phyloP scores from a whole-genome alignment of 2,329 filamentous ascomycete genomes.

The Botryotinia globosa region DNA sequence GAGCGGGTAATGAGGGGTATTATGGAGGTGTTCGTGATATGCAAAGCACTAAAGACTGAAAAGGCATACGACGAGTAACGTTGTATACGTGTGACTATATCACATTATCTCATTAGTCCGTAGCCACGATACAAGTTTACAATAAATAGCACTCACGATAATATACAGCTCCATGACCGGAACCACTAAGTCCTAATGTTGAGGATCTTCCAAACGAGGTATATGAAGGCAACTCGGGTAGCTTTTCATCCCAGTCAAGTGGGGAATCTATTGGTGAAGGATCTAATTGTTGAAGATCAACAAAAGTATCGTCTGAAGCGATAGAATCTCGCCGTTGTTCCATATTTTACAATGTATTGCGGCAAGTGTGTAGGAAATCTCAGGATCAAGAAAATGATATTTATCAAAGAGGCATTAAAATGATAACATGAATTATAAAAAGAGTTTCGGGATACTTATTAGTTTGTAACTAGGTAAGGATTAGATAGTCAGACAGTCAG shows the following conservation, averaged over 20 bases:
- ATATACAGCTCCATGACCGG: slow-evolving; percentile 66
- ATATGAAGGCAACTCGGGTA: slow-evolving; percentile 44
- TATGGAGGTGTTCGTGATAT: slow-evolving; percentile 77
- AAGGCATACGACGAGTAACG: slow-evolving; percentile 88
- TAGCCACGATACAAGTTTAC: not conserved
- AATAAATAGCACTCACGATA: slow-evolving; percentile 59
- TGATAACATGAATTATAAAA: not conserved
- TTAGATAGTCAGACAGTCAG: not conserved
- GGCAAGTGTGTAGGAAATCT: not conserved
- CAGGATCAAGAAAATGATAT: not conserved
- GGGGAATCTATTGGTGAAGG: slow-evolving; percentile 71
- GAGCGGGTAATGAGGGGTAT: slow-evolving; percentile 74
- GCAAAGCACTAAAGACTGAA: slow-evolving; percentile 70
- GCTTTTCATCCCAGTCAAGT: slow-evolving; percentile 45
- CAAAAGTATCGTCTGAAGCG: slow-evolving; percentile 53
- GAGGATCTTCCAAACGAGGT: slow-evolving; percentile 39
- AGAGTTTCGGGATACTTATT: not conserved
- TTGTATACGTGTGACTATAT: slow-evolving; percentile 70
- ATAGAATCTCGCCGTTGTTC: slow-evolving; percentile 38
- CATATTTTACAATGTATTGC: not conserved
- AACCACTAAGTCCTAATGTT: slow-evolving; percentile 57
- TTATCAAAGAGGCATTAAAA: not conserved
- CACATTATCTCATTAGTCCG: not conserved
- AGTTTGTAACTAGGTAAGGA: not conserved
- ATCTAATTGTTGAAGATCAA: slow-evolving; percentile 74